These are phyloP conservation scores for Juglanconis sp. DNA, from an alignment of 2,329 filamentous ascomycete species.

Conservation along the genomic window DNA sequence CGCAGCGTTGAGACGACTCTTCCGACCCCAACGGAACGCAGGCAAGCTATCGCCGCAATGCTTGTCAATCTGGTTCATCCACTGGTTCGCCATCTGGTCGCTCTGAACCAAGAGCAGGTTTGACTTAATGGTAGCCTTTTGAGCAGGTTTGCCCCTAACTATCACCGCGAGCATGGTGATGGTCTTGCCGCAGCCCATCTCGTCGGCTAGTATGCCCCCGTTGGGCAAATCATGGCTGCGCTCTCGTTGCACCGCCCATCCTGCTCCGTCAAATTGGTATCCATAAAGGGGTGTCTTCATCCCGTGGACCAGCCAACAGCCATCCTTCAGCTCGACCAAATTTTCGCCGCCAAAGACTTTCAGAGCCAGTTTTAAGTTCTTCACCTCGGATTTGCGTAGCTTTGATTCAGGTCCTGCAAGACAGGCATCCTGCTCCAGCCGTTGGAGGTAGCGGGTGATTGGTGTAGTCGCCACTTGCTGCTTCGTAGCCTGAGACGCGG, in stretches of 20 bases:
- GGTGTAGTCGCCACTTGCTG: too few species aligned
- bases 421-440: too few species aligned
- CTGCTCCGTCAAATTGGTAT: constrained; percentile 18
- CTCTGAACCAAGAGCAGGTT: neutral
- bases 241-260: constrained; percentile 20
- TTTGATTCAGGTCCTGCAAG: neutral
- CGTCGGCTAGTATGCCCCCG: constrained; percentile 47
- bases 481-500: too few species aligned
- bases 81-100: constrained; percentile 34
- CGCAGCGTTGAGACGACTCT: neutral
- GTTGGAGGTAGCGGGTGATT: too few species aligned
- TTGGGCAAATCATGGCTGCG: constrained; percentile 7
- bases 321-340: too few species aligned
- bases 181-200: constrained; percentile 62
- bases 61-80: constrained; percentile 33
- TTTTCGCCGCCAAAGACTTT: neutral
- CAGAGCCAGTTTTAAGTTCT: neutral
- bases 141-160: constrained; percentile 39
- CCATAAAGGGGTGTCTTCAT: constrained; percentile 16
- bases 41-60: constrained; percentile 21
- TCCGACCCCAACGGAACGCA: neutral
- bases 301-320: constrained; percentile 4
- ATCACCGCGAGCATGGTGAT: constrained; percentile 55
- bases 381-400: neutral
- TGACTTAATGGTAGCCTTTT: neutral